phyloP scores from a whole-genome alignment of 139 green algal species.

The Volvox africanus region DNA sequence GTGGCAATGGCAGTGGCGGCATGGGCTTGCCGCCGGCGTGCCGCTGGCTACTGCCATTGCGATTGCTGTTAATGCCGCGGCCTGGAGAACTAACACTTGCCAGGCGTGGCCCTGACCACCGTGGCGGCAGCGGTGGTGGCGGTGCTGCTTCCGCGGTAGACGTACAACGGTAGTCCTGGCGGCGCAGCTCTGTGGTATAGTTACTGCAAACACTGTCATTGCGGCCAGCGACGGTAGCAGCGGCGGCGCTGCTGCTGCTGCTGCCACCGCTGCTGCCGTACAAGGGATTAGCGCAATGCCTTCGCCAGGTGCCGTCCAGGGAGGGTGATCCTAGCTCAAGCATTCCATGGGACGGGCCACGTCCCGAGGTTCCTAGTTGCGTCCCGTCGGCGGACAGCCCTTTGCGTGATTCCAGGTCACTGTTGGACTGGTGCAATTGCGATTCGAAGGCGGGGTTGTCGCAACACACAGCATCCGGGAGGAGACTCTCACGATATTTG shows the following conservation, averaged over 20 bases:
- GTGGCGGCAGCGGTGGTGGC: not conserved
- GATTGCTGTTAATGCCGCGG: not conserved
- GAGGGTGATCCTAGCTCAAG: not conserved
- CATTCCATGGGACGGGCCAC: too few species aligned
- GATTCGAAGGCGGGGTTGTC: not conserved
- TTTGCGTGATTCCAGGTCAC: not conserved
- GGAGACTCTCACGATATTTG: not conserved
- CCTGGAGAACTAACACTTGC: not conserved
- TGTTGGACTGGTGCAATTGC: not conserved
- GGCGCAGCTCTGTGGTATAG: not conserved
- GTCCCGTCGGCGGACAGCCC: not conserved
- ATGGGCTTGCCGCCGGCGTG: not conserved
- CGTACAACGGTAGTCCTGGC: not conserved
- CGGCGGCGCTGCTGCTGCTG: not conserved
- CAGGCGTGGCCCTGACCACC: not conserved
- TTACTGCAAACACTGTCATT: not conserved
- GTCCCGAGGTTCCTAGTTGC: not conserved
- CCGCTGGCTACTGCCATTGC: not conserved
- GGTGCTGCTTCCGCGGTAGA: not conserved
- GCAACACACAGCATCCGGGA: not conserved
- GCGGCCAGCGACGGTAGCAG: not conserved
- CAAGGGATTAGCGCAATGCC: constrained; percentile 18
- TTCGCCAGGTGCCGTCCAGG: not conserved
- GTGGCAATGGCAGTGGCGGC: not conserved
- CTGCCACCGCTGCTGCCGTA: not conserved